Evolutionary conservation across 176 grass and related monocot species (phyloP).

Genomic region (Eragrostis nindensis): DNA sequence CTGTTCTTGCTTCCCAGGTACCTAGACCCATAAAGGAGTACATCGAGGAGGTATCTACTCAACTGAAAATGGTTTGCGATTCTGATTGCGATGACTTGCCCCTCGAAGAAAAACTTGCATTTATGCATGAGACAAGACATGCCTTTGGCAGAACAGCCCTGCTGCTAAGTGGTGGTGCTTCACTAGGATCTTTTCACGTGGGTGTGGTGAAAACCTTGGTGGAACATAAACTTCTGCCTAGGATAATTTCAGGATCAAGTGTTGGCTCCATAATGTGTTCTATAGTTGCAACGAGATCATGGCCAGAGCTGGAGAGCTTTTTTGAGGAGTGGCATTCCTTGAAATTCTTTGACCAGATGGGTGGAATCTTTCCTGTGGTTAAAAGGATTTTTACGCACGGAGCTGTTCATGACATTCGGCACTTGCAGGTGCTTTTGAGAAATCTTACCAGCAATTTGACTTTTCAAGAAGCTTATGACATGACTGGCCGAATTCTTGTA

Average conservation of each 20-base stretch:
- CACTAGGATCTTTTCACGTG: constrained; percentile 87
- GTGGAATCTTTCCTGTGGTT: constrained; percentile 77
- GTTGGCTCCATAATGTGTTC: constrained; percentile 95
- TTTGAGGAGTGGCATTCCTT: constrained; percentile 81
- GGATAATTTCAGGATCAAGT: constrained; percentile 92
- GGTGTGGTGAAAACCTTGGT: constrained; percentile 94
- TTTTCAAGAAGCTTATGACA: constrained; percentile 99
- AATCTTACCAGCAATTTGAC: constrained; percentile 95
- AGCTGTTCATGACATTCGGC: constrained; percentile 92
- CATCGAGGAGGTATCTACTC: constrained; percentile 91
- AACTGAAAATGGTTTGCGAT: constrained; percentile 90
- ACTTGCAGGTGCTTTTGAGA: constrained; percentile 87
- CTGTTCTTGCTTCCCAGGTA: constrained; percentile 46
- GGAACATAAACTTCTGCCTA: constrained; percentile 85
- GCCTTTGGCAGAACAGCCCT: constrained; percentile 93
- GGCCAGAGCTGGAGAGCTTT: constrained; percentile 93
- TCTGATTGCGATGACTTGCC: constrained; percentile 80
- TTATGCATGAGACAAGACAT: constrained; percentile 97
- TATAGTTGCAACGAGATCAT: constrained; percentile 79
- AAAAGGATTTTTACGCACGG: constrained; percentile 82
- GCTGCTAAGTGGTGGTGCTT: constrained; percentile 91
- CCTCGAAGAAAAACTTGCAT: constrained; percentile 92
- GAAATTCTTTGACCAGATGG: constrained; percentile 85
- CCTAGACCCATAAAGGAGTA: constrained; percentile 93
- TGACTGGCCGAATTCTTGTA: constrained; percentile 89